Evolutionary conservation across 2,329 filamentous ascomycete genomes (phyloP).

Genomic region (Verticillium nonalfalfae): DNA sequence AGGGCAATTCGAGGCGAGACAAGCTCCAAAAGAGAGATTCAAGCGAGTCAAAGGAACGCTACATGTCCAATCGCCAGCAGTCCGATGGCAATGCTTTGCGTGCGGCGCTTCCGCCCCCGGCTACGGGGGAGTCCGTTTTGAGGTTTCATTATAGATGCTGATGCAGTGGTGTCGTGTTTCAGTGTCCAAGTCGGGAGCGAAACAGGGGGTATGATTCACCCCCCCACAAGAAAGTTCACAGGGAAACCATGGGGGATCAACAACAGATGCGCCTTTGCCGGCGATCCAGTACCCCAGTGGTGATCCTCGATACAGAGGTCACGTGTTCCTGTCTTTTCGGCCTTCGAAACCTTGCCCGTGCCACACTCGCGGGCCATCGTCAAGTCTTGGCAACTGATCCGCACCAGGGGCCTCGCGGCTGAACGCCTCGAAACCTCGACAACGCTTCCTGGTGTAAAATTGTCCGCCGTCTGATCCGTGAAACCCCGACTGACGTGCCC

Average conservation of each 20-base stretch:
- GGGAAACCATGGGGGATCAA: background rate
- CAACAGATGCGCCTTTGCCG: background rate
- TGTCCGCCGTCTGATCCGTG: background rate
- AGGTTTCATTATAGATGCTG: background rate
- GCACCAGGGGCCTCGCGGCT: background rate
- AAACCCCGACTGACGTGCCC: background rate
- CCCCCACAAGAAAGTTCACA: background rate
- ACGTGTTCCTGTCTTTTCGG: background rate
- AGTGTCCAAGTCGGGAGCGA: background rate
- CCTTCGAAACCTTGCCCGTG: background rate
- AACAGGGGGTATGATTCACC: background rate
- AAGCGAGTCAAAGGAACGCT: background rate
- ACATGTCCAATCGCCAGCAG: background rate
- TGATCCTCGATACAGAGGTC: background rate
- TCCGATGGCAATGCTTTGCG: background rate
- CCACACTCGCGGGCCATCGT: background rate
- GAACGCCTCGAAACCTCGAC: background rate
- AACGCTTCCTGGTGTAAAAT: background rate
- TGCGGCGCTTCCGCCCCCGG: background rate
- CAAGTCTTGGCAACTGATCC: background rate
- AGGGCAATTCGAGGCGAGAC: background rate
- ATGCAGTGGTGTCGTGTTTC: background rate
- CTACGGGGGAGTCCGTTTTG: background rate
- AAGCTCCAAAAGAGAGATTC: background rate
- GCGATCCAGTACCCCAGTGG: background rate